phyloP scores from a whole-genome alignment of 2,329 filamentous ascomycete species.

The Fusarium globosum region DNA sequence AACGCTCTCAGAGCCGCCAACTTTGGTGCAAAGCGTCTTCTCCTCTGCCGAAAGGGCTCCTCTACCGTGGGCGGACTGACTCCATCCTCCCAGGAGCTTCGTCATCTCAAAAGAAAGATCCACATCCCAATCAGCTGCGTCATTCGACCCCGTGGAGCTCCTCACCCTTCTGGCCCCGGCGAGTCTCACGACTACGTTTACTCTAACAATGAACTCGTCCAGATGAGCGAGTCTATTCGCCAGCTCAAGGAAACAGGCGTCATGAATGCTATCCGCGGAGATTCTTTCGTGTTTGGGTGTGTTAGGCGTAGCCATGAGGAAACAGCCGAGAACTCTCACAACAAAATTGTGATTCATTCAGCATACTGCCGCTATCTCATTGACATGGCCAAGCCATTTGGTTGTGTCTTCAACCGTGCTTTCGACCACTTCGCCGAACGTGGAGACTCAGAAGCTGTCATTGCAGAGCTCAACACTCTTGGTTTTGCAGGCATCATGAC shows the following conservation, averaged over 20 bases:
- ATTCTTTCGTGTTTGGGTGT: constrained; percentile 69
- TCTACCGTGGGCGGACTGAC: constrained; percentile 64
- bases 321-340: neutral
- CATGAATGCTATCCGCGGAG: constrained; percentile 55
- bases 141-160: constrained; percentile 60
- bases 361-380: constrained; percentile 56
- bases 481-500: constrained; percentile 66
- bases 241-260: constrained; percentile 52
- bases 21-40: constrained; percentile 62
- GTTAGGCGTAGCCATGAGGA: constrained; percentile 42
- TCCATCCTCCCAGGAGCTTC: constrained; percentile 56
- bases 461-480: constrained; percentile 53
- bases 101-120: constrained; percentile 41
- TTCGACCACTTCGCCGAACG: constrained; percentile 60
- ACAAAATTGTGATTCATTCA: constrained; percentile 52
- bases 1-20: constrained; percentile 54
- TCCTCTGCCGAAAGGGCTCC: constrained; percentile 64
- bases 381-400: constrained; percentile 53
- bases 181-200: constrained; percentile 61
- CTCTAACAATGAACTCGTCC: constrained; percentile 53
- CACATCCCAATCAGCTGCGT: constrained; percentile 62
- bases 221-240: constrained; percentile 57
- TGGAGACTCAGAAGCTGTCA: constrained; percentile 25
- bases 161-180: constrained; percentile 7
- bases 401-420: constrained; percentile 66